Percentiles rank a stretch among this genome's conserved stretches.
These are phyloP conservation scores for Tuber aestivum DNA, from an alignment of 495 filamentous ascomycete species.

Conservation along the genomic window DNA sequence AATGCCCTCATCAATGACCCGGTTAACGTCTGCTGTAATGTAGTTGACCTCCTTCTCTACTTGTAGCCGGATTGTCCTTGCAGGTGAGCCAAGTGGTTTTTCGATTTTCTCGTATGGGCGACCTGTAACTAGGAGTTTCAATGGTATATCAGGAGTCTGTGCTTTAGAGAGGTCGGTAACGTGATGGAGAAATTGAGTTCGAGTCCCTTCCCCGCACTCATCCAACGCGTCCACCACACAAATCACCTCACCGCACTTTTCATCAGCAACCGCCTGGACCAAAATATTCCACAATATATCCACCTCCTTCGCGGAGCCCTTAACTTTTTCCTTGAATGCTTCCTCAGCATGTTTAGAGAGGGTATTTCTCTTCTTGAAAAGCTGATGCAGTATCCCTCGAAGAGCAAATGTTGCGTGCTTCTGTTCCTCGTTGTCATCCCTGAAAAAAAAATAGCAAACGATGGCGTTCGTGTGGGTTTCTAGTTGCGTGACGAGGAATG, in stretches of 20 bases:
- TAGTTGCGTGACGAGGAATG: conserved; percentile 42
- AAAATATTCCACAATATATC: conserved; percentile 43
- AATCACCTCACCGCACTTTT: conserved; percentile 33
- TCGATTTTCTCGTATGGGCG: conserved; percentile 46
- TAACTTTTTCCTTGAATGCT: conserved; percentile 28
- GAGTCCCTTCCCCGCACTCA: conserved; percentile 43
- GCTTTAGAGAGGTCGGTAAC: conserved; percentile 1
- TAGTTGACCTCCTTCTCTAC: conserved; percentile 45
- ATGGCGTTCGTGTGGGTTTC: conserved; percentile 28
- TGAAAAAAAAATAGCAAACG: conserved; percentile 48
- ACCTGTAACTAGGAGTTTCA: conserved; percentile 49
- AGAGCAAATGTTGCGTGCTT: conserved; percentile 37
- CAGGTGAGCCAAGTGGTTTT: conserved; percentile 22
- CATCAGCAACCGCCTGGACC: conserved; percentile 22
- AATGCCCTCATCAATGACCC: conserved; percentile 43
- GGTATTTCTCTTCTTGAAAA: conserved; percentile 35
- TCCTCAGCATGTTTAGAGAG: conserved; percentile 37
- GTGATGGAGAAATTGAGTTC: conserved; percentile 32
- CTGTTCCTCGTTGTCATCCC: conserved; percentile 40
- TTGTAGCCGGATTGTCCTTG: conserved; percentile 39
- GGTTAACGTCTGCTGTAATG: conserved; percentile 45
- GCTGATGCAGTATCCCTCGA: conserved; percentile 44
- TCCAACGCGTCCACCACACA: conserved; percentile 48
- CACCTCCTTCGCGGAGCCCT: conserved; percentile 36
- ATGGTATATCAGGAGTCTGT: conserved; percentile 8